A percentile compares a stretch with the other conserved stretches of the same genome.
Conservation (phyloP, 768 basidiomycete genomes). For the Pisolithus marmoratus region DNA sequence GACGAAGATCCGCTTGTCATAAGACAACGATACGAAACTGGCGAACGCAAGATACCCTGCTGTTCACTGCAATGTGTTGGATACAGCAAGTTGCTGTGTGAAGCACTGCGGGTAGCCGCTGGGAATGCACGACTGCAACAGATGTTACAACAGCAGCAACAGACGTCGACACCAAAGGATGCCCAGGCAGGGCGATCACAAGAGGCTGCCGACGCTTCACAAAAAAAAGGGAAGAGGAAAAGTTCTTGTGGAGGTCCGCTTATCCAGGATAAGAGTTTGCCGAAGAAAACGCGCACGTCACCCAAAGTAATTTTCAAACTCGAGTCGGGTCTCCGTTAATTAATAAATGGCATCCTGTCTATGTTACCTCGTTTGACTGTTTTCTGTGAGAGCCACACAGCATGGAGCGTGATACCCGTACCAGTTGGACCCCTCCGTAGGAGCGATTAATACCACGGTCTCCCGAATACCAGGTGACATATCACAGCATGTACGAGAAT, state of each 20-base stretch:
- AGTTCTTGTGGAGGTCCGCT: neutral
- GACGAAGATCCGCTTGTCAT: conserved; percentile 5
- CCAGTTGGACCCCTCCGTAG: too few species aligned
- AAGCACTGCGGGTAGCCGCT: conserved; percentile 3
- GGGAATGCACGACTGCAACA: neutral
- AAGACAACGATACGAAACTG: conserved; percentile 20
- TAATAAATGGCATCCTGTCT: neutral
- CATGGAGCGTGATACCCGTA: too few species aligned
- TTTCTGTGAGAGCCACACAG: neutral
- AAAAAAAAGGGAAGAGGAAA: neutral
- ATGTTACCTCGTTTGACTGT: too few species aligned
- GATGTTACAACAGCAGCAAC: neutral
- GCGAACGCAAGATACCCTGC: conserved; percentile 21
- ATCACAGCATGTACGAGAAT: too few species aligned
- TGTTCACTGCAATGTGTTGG: conserved; percentile 23
- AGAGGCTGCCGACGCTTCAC: neutral
- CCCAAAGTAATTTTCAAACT: neutral
- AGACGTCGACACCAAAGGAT: neutral
- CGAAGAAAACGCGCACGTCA: neutral
- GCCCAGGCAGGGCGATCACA: neutral
- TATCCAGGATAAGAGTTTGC: neutral
- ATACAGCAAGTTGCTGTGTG: conserved; percentile 12
- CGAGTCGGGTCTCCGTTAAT: neutral
- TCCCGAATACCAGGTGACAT: too few species aligned
- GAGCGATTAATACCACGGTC: too few species aligned